Evolutionary conservation across 768 basidiomycete genomes (phyloP).

Genomic region (Lactifluus echinatus): DNA sequence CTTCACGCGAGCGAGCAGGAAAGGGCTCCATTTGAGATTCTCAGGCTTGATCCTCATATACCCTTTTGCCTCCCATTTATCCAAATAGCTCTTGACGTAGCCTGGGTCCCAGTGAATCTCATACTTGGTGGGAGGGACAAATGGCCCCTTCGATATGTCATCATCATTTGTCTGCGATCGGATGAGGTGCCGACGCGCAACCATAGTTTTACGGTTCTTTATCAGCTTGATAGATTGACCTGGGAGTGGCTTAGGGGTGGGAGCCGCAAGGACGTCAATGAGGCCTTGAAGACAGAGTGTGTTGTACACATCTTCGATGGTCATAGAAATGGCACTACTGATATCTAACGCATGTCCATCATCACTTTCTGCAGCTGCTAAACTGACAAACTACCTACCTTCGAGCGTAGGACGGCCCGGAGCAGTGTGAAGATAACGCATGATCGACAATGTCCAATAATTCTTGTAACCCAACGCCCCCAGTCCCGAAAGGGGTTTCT

Average conservation of each 20-base stretch:
- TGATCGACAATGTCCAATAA: constrained; percentile 88
- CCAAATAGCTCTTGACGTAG: constrained; percentile 55
- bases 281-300: constrained; percentile 67
- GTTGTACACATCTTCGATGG: constrained; percentile 74
- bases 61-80: constrained; percentile 67
- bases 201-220: constrained; percentile 57
- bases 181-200: constrained; percentile 56
- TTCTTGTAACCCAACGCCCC: constrained; percentile 91
- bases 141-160: constrained; percentile 40
- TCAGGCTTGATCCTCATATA: constrained; percentile 72
- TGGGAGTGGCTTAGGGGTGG: constrained; percentile 54
- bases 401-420: constrained; percentile 59
- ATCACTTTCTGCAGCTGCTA: constrained; percentile 15
- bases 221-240: constrained; percentile 71
- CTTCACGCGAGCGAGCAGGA: constrained; percentile 51
- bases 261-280: constrained; percentile 50
- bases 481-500: constrained; percentile 89
- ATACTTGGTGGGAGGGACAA: constrained; percentile 61
- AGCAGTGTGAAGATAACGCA: constrained; percentile 62
- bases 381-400: constrained; percentile 41
- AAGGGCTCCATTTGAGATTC: constrained; percentile 91
- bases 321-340: constrained; percentile 81
- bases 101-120: constrained; percentile 65
- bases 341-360: constrained; percentile 50
- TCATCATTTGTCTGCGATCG: constrained; percentile 44